Conservation (phyloP, 305 asterid genomes). For the Plantago coronopus region DNA sequence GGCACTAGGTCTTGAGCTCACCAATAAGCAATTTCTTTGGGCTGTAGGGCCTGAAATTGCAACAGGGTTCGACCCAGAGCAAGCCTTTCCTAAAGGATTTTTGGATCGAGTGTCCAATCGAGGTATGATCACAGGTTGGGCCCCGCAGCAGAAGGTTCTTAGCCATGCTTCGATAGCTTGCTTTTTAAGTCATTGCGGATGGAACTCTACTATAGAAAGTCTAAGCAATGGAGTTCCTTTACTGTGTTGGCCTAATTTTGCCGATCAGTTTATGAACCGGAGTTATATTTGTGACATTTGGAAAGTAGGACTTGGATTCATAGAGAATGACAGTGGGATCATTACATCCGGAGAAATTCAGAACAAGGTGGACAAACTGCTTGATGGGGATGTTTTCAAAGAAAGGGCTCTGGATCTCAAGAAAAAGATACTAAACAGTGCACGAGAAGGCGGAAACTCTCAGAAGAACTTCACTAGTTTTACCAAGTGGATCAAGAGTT, state of each 20-base stretch:
- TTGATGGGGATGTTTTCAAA: constrained; percentile 25
- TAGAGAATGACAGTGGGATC: constrained; percentile 16
- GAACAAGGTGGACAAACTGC: constrained; percentile 25
- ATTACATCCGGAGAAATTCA: constrained; percentile 29
- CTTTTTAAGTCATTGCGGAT: constrained; percentile 42
- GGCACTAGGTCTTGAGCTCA: constrained; percentile 46
- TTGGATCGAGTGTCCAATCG: constrained; percentile 24
- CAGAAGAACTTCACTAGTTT: constrained; percentile 24
- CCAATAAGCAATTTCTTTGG: constrained; percentile 43
- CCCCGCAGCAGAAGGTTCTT: constrained; percentile 39
- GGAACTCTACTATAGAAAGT: constrained; percentile 44
- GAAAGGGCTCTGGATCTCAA: constrained; percentile 25
- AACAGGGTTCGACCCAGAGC: constrained; percentile 1
- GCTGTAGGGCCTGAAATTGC: constrained; percentile 23
- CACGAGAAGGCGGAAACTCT: constrained; percentile 28
- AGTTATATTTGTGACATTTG: constrained; percentile 39
- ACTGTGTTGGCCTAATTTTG: constrained; percentile 40
- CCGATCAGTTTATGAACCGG: constrained; percentile 34
- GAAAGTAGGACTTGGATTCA: constrained; percentile 30
- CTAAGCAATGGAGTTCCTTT: constrained; percentile 36
- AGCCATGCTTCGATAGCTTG: constrained; percentile 37
- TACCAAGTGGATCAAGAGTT: constrained; percentile 20
- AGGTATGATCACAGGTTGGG: constrained; percentile 32
- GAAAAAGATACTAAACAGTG: constrained; percentile 17
- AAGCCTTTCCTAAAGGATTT: constrained; percentile 25